Conservation (phyloP, 1,139 yeast species). For the Sugiyamaella castrensis region DNA sequence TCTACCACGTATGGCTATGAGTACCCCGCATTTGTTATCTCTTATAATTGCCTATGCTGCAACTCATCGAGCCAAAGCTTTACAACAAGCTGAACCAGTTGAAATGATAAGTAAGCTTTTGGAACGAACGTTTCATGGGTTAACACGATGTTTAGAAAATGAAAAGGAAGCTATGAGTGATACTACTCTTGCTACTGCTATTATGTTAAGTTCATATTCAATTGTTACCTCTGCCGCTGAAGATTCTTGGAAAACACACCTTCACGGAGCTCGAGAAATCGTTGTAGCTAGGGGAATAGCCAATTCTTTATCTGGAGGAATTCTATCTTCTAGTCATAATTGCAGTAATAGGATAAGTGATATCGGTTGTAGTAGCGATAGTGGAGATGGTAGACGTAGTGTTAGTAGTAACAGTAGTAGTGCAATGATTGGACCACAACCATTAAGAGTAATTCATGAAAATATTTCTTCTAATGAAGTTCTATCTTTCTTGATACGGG, state of each 20-base stretch:
- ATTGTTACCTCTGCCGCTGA: slow-evolving; percentile 41
- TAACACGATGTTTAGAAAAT: slow-evolving; percentile 52
- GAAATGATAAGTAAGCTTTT: slow-evolving; percentile 51
- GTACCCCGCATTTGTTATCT: slow-evolving; percentile 52
- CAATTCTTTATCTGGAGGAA: slow-evolving; percentile 23
- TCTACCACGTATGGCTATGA: slow-evolving; percentile 68
- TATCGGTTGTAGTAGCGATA: neutral
- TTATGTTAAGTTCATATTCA: slow-evolving; percentile 62
- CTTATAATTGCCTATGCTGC: slow-evolving; percentile 68
- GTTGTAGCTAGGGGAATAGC: slow-evolving; percentile 56
- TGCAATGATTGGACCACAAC: slow-evolving; percentile 26
- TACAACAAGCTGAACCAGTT: slow-evolving; percentile 42
- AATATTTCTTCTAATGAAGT: slow-evolving; percentile 42
- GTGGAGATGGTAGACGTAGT: neutral
- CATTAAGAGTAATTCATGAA: slow-evolving; percentile 25
- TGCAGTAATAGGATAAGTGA: neutral
- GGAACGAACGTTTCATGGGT: slow-evolving; percentile 55
- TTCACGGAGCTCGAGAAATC: slow-evolving; percentile 67
- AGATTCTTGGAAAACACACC: slow-evolving; percentile 58
- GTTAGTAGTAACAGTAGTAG: neutral
- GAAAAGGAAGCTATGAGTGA: slow-evolving; percentile 56
- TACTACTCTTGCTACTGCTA: slow-evolving; percentile 62
- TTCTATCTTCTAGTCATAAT: slow-evolving; percentile 9
- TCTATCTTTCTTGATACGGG: slow-evolving; percentile 59
- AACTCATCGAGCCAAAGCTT: slow-evolving; percentile 41